Conservation (phyloP, 768 basidiomycete genomes). For the Kwoniella pini region DNA sequence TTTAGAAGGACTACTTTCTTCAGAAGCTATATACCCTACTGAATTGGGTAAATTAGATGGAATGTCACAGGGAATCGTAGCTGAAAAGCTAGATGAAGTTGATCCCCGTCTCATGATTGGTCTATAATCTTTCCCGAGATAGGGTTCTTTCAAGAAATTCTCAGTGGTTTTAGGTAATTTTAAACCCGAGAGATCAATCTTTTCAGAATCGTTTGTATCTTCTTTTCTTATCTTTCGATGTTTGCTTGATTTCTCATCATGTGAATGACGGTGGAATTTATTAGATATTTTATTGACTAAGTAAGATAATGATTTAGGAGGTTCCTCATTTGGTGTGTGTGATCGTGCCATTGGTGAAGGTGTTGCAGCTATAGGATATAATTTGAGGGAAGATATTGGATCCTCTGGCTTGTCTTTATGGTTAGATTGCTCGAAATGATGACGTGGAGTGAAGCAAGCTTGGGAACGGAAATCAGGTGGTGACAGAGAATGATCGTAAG, state of each 20-base stretch:
- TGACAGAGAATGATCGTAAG: too few relatives aligned
- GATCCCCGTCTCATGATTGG: not conserved
- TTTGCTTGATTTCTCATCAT: not conserved
- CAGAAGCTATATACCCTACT: not conserved
- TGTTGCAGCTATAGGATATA: not conserved
- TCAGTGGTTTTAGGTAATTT: not conserved
- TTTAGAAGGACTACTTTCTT: conserved; percentile 3
- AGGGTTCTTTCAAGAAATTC: not conserved
- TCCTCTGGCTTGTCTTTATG: too few relatives aligned
- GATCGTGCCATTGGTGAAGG: not conserved
- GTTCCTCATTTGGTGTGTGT: not conserved
- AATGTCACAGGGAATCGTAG: not conserved
- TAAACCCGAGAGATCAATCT: too few relatives aligned
- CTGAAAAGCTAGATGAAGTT: not conserved
- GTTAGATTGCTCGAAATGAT: too few relatives aligned
- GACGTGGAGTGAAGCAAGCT: too few relatives aligned
- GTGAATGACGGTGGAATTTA: conserved; percentile 1
- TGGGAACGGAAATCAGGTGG: too few relatives aligned
- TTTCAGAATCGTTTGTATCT: conserved; percentile 1
- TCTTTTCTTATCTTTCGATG: not conserved
- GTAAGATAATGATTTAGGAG: not conserved
- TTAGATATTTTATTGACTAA: conserved; percentile 5
- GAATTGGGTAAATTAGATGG: not conserved
- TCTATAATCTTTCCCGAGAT: not conserved
- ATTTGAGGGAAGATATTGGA: not conserved